Evolutionary conservation across 176 grass and related monocot genomes (phyloP).

Genomic region (Miscanthus lutarioriparius): DNA sequence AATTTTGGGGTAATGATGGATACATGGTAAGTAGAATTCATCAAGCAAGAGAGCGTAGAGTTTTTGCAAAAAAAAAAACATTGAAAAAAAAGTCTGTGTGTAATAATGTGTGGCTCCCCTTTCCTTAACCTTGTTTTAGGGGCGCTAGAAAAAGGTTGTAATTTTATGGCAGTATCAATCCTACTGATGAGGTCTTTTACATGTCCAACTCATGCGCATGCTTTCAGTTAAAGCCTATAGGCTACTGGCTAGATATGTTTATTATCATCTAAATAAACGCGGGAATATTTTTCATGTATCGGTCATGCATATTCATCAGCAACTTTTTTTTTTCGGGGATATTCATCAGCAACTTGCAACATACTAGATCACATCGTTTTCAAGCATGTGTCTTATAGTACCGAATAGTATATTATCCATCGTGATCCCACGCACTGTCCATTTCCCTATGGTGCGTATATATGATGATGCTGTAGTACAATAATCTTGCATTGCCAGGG

Average conservation of each 20-base stretch:
- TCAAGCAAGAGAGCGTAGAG: neutral
- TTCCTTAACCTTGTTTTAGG: constrained; percentile 1
- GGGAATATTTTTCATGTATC: neutral
- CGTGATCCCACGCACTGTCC: neutral
- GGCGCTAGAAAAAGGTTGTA: neutral
- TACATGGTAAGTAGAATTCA: neutral
- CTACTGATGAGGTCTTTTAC: neutral
- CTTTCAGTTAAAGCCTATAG: constrained; percentile 14
- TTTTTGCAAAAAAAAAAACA: neutral
- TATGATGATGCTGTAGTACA: too few species aligned
- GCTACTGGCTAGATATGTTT: neutral
- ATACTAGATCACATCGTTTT: constrained; percentile 23
- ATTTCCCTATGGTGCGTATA: neutral
- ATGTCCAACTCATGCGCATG: constrained; percentile 5
- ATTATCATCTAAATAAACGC: neutral
- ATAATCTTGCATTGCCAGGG: too few species aligned
- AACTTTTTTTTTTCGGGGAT: too few species aligned
- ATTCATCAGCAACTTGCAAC: constrained; percentile 22
- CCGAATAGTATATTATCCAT: constrained; percentile 12
- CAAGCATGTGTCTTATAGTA: constrained; percentile 30
- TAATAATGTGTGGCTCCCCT: neutral
- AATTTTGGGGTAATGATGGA: neutral
- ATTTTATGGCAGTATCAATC: neutral
- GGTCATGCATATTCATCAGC: constrained; percentile 8
- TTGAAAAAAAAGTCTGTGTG: neutral